These are phyloP conservation scores for Aspergillus conjunctus DNA, from an alignment of 495 filamentous ascomycete species.

Conservation along the genomic window DNA sequence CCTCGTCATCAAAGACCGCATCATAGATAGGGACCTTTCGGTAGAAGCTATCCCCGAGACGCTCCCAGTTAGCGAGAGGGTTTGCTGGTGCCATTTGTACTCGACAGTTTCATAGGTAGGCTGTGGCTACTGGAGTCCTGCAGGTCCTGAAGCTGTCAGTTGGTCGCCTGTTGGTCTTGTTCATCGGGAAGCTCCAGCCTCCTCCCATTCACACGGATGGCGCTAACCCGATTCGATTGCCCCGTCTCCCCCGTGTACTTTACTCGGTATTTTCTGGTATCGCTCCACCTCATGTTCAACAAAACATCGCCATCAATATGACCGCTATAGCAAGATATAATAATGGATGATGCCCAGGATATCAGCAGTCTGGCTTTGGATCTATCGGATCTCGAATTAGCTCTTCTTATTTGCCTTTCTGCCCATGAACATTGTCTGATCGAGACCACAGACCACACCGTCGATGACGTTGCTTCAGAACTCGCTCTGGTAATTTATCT, in stretches of 20 bases:
- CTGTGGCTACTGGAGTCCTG: too few relatives aligned
- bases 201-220: constrained; percentile 24
- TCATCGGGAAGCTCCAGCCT: constrained; percentile 15
- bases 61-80: constrained; percentile 92
- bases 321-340: constrained; percentile 5
- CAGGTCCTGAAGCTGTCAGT: not conserved
- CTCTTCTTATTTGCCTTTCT: constrained; percentile 75
- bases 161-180: constrained; percentile 27
- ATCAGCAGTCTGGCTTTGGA: constrained; percentile 66
- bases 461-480: constrained; percentile 70
- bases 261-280: not conserved
- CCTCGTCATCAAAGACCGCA: constrained; percentile 83
- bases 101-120: not conserved
- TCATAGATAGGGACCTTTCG: constrained; percentile 92
- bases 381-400: constrained; percentile 87
- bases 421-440: constrained; percentile 86
- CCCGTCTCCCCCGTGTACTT: not conserved
- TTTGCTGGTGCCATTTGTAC: constrained; percentile 48
- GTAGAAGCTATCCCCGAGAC: constrained; percentile 88
- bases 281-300: not conserved
- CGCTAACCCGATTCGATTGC: constrained; percentile 24
- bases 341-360: constrained; percentile 56
- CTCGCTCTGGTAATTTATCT: constrained; percentile 61
- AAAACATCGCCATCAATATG: constrained; percentile 6
- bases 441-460: constrained; percentile 61